Conservation (phyloP, 768 basidiomycete genomes). For the Collybia nuda region DNA sequence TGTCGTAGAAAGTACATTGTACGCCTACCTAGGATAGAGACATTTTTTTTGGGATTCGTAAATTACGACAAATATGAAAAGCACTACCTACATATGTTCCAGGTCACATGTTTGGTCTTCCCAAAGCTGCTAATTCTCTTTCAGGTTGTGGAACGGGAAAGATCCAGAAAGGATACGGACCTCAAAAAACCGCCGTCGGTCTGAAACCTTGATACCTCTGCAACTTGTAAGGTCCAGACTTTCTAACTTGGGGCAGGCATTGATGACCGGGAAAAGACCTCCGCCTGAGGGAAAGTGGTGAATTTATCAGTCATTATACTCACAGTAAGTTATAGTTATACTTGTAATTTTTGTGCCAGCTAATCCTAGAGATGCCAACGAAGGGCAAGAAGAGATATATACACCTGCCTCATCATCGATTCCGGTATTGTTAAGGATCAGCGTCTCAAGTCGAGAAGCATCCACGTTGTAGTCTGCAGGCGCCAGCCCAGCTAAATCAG, state of each 20-base stretch:
- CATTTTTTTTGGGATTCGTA: too few species aligned
- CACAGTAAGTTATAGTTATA: constrained; percentile 19
- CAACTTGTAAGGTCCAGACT: constrained; percentile 69
- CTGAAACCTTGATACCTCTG: constrained; percentile 55
- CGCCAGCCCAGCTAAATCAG: constrained; percentile 50
- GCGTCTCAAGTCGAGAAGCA: constrained; percentile 39
- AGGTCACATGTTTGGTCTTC: too few species aligned
- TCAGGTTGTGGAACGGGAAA: neutral
- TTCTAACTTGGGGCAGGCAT: constrained; percentile 51
- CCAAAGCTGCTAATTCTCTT: too few species aligned
- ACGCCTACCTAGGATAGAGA: too few species aligned
- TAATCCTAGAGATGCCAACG: constrained; percentile 48
- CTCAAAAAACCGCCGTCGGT: constrained; percentile 69
- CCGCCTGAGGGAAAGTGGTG: constrained; percentile 31
- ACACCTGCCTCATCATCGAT: constrained; percentile 57
- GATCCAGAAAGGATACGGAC: constrained; percentile 24
- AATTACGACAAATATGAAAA: too few species aligned
- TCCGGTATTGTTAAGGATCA: constrained; percentile 59
- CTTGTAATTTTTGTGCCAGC: constrained; percentile 62
- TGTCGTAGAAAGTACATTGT: too few species aligned
- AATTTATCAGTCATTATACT: neutral
- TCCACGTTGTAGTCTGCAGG: constrained; percentile 24
- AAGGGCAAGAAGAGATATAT: constrained; percentile 52
- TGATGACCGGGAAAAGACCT: constrained; percentile 57
- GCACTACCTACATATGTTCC: too few species aligned